These are phyloP conservation scores for Zygosaccharomyces sapae DNA, from an alignment of 1,139 yeast genomes.

Conservation along the genomic window DNA sequence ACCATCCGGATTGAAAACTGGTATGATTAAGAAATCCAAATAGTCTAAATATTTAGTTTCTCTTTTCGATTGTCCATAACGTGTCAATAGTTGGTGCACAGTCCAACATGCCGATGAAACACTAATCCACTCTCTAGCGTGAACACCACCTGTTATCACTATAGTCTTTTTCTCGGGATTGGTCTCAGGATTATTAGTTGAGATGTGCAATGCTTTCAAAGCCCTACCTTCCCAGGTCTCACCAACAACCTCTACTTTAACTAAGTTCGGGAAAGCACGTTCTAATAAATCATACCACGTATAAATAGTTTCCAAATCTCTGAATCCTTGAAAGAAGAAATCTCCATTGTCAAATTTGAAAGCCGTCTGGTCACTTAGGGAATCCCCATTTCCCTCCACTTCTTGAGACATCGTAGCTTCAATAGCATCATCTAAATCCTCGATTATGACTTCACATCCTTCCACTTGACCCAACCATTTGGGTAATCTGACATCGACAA, in stretches of 20 bases:
- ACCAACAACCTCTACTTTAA: conserved; percentile 64
- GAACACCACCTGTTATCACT: conserved; percentile 78
- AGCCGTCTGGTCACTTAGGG: conserved; percentile 36
- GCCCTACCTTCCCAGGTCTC: conserved; percentile 70
- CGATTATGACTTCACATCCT: conserved; percentile 41
- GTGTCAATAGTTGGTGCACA: conserved; percentile 51
- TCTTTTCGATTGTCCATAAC: conserved; percentile 43
- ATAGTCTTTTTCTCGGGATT: conserved; percentile 61
- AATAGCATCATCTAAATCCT: conserved; percentile 53
- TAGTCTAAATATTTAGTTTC: conserved; percentile 42
- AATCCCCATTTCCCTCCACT: neutral
- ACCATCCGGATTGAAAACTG: conserved; percentile 88
- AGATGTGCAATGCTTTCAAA: conserved; percentile 60
- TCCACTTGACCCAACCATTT: conserved; percentile 24
- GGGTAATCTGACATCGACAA: conserved; percentile 41
- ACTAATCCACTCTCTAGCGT: conserved; percentile 89
- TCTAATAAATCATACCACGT: conserved; percentile 64
- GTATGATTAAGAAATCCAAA: conserved; percentile 71
- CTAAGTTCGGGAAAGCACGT: conserved; percentile 54
- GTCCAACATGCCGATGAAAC: conserved; percentile 65
- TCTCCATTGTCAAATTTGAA: conserved; percentile 19
- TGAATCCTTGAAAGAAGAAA: conserved; percentile 63
- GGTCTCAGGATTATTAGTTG: conserved; percentile 41
- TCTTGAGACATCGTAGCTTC: conserved; percentile 50
- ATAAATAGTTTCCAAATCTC: conserved; percentile 64